Evolutionary conservation across 306 rosid species (phyloP), one percentile per base, ranked within the genome.

Genomic region (Ceratonia siliqua): DNA sequence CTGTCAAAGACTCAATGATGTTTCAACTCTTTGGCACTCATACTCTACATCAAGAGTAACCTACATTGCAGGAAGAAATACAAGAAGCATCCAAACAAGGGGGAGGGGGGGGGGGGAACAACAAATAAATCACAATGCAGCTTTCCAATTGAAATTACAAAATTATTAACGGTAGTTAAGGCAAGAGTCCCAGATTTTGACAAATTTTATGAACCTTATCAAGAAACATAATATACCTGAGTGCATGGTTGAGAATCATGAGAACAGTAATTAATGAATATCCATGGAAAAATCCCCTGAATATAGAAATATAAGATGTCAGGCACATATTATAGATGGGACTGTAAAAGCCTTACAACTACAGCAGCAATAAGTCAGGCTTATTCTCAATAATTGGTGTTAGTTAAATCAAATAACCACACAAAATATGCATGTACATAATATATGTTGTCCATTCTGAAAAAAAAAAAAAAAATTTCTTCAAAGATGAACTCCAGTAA

Each of bases 231-330:
- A 72, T 28, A 41, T 84, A 94, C 98, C 97, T 94, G 73, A 94
- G 94, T 70, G 97, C 98, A 61, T 94, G 98, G 77, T 94, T 94
- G 81, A 91, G 67, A 83, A 94, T 94, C 98, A 94, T 94, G 65
- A 94, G 83, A 72, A 94, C 84, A 3, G 96, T 94, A 73, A 94
- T 85, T 73, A 90, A 82, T 4, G 98, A 85, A 84, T 94, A 94
- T 59, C 97, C 98, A 73, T 91, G 89, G 79, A 91, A 89, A 84
- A 94, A 91, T 62, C 98, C 97, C 96, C 98, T 94, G 83, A 79
- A 82, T 38, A 79, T 18, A 56, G 77, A 81, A 73, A 52, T 43
- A 71, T 33, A 62, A 68, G 64, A 57, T 61, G 56, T 82, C 30
- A 71, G 73, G 20, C 55, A 70, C 48, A 33, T 65, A 84, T 49